These are phyloP conservation scores for Catenaria anguillulae DNA, from an alignment of 371 early-diverging fungal genomes.

Conservation along the genomic window DNA sequence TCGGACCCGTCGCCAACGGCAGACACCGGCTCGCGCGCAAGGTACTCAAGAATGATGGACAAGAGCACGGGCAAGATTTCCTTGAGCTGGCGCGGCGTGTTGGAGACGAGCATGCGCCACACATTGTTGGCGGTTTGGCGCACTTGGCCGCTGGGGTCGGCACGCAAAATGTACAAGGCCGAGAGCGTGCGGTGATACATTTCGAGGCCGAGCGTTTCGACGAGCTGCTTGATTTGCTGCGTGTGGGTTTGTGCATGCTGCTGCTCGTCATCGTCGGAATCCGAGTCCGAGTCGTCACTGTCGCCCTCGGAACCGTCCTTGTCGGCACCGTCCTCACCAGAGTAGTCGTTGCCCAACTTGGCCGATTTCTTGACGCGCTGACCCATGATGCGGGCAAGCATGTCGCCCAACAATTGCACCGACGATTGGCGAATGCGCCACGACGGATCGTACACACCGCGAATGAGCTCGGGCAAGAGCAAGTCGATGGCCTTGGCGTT, in stretches of 20 bases:
- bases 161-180: conserved; percentile 79
- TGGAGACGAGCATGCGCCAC: conserved; percentile 88
- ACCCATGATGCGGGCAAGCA: conserved; percentile 82
- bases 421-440: conserved; percentile 94
- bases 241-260: conserved; percentile 42
- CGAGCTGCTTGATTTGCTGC: conserved; percentile 45
- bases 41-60: conserved; percentile 60
- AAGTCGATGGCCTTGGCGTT: conserved; percentile 63
- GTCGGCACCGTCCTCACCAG: conserved; percentile 22
- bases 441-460: conserved; percentile 72
- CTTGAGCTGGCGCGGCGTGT: conserved; percentile 92
- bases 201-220: conserved; percentile 70
- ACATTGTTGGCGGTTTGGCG: conserved; percentile 76
- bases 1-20: not conserved
- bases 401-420: conserved; percentile 86
- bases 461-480: conserved; percentile 78
- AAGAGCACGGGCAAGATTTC: conserved; percentile 80
- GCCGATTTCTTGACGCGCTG: no score
- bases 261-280: conserved; percentile 27
- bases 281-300: conserved; percentile 40
- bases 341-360: conserved; percentile 6
- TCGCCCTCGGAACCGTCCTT: conserved; percentile 22
- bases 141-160: conserved; percentile 59
- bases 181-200: conserved; percentile 78
- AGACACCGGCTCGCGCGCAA: conserved; percentile 52